Conservation (phyloP, 176 grass and related monocot species). For the Cymbopogon citratus region DNA sequence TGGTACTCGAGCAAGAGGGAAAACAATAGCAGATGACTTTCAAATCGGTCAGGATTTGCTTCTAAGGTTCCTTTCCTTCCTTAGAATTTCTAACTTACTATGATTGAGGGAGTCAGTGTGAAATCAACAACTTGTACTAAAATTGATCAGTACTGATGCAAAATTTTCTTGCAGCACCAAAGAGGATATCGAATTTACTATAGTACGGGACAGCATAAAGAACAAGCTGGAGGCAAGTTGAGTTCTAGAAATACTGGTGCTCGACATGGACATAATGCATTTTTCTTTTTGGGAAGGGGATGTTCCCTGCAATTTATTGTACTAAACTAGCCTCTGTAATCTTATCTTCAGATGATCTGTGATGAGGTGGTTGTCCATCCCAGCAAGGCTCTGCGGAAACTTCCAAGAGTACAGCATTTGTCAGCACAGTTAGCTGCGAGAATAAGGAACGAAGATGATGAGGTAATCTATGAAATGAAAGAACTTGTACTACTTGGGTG, state of each 20-base stretch:
- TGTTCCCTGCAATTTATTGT: not conserved
- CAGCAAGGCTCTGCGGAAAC: conserved; percentile 86
- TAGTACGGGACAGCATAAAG: conserved; percentile 87
- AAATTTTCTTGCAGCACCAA: conserved; percentile 56
- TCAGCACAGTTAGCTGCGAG: conserved; percentile 76
- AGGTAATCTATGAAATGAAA: conserved; percentile 38
- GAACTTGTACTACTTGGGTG: not conserved
- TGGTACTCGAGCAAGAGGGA: conserved; percentile 76
- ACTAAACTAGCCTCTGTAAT: conserved; percentile 8
- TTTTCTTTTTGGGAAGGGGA: not conserved
- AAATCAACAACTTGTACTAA: not conserved
- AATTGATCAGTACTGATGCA: conserved; percentile 6
- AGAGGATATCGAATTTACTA: conserved; percentile 88
- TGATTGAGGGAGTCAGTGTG: not conserved
- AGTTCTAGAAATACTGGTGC: conserved; percentile 14
- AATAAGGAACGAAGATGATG: conserved; percentile 62
- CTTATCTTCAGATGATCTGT: conserved; percentile 73
- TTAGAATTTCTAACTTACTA: not conserved
- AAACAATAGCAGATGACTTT: conserved; percentile 66
- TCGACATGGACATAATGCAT: not conserved
- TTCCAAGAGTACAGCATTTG: conserved; percentile 88
- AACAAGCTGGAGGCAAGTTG: conserved; percentile 76
- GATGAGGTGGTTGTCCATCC: conserved; percentile 77
- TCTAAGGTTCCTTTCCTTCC: conserved; percentile 54
- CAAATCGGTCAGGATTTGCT: conserved; percentile 89